Conservation (phyloP, 2,329 filamentous ascomycete species). For the Talaromyces marneffei region DNA sequence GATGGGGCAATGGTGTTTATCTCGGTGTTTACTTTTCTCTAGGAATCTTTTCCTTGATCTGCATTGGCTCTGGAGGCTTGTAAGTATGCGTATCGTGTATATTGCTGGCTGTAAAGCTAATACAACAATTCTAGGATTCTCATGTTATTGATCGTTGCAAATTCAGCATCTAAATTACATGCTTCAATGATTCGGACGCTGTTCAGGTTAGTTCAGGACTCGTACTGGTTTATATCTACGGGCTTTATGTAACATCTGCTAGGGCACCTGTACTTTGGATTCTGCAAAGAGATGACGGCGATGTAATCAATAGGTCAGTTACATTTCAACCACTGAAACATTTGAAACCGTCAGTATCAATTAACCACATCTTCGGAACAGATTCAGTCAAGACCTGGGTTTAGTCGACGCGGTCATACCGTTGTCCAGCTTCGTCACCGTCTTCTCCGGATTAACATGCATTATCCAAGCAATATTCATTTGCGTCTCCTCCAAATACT, state of each 20-base stretch:
- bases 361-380: not conserved
- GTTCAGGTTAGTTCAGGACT: not conserved
- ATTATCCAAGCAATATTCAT: not conserved
- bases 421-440: not conserved
- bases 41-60: not conserved
- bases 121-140: not conserved
- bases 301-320: not conserved
- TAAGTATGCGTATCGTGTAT: not conserved
- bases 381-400: conserved; percentile 2
- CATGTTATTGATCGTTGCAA: not conserved
- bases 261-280: not conserved
- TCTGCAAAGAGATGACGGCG: not conserved
- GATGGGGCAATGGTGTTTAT: not conserved
- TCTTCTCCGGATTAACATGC: not conserved
- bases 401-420: not conserved
- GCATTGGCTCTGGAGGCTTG: not conserved
- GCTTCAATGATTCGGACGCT: not conserved
- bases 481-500: not conserved
- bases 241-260: not conserved
- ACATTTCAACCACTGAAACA: too few species aligned
- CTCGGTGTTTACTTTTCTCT: not conserved
- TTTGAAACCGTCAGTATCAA: not conserved
- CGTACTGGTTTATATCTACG: not conserved
- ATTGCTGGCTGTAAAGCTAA: not conserved
- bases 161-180: not conserved